Conservation (phyloP, 164 flowering plant species). For the Magnolia kwangsiensis region DNA sequence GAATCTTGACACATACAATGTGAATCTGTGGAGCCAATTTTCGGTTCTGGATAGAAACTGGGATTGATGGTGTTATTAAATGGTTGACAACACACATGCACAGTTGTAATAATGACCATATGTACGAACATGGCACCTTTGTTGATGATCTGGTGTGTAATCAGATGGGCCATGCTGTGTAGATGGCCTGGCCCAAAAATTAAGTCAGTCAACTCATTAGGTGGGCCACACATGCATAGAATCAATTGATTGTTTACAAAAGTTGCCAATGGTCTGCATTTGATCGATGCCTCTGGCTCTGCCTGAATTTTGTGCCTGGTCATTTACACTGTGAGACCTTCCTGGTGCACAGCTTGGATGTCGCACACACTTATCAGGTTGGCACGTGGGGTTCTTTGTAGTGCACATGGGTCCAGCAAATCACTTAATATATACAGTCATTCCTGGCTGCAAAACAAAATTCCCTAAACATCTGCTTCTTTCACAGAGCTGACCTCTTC, state of each 20-base stretch:
- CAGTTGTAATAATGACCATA: not conserved
- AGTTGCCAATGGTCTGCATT: not conserved
- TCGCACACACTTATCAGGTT: too few species aligned
- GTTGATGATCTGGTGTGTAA: not conserved
- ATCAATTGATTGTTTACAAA: too few species aligned
- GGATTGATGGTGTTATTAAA: not conserved
- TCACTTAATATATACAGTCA: too few species aligned
- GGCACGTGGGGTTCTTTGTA: too few species aligned
- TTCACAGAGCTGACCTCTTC: conserved; percentile 37
- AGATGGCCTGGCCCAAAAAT: not conserved
- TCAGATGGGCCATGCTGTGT: not conserved
- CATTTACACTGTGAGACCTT: not conserved
- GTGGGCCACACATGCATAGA: not conserved
- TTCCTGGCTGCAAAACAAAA: not conserved
- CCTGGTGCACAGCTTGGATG: too few species aligned
- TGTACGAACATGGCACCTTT: not conserved
- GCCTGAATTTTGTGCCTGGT: not conserved
- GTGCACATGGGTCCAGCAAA: too few species aligned
- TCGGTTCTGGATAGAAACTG: not conserved
- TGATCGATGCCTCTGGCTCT: not conserved
- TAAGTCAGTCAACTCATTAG: not conserved
- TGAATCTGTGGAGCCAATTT: not conserved
- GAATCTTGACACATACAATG: not conserved
- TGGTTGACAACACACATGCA: not conserved
- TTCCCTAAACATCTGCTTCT: conserved; percentile 6